These are phyloP conservation scores for Collybia sordida DNA, from an alignment of 768 basidiomycete genomes.

Conservation along the genomic window DNA sequence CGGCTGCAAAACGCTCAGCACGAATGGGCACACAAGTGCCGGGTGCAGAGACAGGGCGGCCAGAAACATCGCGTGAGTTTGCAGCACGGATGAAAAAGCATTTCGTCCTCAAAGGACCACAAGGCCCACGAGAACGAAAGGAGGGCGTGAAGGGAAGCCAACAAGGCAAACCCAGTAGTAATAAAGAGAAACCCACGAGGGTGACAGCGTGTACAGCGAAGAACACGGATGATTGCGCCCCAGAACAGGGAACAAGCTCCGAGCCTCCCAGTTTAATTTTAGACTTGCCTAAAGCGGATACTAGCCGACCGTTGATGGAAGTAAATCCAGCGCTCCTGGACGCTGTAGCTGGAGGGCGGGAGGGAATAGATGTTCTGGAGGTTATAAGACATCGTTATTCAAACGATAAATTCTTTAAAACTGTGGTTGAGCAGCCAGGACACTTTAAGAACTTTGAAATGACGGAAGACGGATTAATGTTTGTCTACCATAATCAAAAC, in stretches of 20 bases:
- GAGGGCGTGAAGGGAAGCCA: no score
- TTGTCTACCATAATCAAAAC: not conserved
- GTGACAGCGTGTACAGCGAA: no score
- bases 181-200: no score
- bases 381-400: slow-evolving; percentile 12
- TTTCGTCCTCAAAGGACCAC: slow-evolving; percentile 18
- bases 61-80: slow-evolving; percentile 7
- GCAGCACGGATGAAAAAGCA: not conserved
- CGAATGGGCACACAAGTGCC: not conserved
- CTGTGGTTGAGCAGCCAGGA: slow-evolving; percentile 5
- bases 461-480: slow-evolving; percentile 11
- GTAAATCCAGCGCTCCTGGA: not conserved
- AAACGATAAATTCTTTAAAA: slow-evolving; percentile 10
- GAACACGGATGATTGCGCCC: no score
- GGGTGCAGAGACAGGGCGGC: not conserved
- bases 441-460: slow-evolving; percentile 17
- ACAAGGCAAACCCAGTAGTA: no score
- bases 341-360: slow-evolving; percentile 1
- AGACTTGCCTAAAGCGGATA: no score
- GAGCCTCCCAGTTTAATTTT: no score
- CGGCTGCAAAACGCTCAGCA: not conserved
- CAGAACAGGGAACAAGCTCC: no score
- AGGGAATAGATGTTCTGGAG: slow-evolving; percentile 4
- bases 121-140: slow-evolving; percentile 14
- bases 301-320: no score